A percentile compares a stretch with the other conserved stretches of the same genome.
Conservation (phyloP, 495 filamentous ascomycete genomes). For the Talaromyces ruber region DNA sequence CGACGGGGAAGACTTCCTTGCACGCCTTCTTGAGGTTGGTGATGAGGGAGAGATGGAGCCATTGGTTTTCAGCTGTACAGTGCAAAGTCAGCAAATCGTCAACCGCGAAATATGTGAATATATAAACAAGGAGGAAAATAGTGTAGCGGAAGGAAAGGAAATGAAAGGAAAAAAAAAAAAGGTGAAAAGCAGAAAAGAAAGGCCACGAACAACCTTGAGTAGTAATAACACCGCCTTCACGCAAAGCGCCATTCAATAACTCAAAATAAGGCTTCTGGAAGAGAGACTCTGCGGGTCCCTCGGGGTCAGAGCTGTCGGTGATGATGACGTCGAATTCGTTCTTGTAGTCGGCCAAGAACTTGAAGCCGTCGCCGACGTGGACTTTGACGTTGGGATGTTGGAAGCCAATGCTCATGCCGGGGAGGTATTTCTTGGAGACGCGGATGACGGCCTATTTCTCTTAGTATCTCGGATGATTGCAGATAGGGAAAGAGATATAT, state of each 20-base stretch:
- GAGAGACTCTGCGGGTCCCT: slow-evolving; percentile 88
- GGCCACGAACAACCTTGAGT: slow-evolving; percentile 99
- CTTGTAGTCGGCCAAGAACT: slow-evolving; percentile 87
- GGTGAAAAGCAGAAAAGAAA: slow-evolving; percentile 34
- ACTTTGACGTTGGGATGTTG: slow-evolving; percentile 85
- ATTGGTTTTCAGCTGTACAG: slow-evolving; percentile 87
- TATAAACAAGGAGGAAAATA: slow-evolving; percentile 4
- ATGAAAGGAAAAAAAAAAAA: slow-evolving; percentile 2
- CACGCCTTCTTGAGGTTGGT: slow-evolving; percentile 88
- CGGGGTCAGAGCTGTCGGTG: slow-evolving; percentile 95
- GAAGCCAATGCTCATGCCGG: slow-evolving; percentile 87
- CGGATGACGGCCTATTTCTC: slow-evolving; percentile 77
- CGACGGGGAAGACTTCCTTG: slow-evolving; percentile 93
- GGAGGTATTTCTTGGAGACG: slow-evolving; percentile 96
- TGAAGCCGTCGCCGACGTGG: slow-evolving; percentile 94
- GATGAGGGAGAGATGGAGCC: slow-evolving; percentile 92
- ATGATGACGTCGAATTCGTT: slow-evolving; percentile 99
- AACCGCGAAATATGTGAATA: slow-evolving; percentile 5
- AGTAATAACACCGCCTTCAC: slow-evolving; percentile 95
- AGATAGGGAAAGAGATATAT: slow-evolving; percentile 8
- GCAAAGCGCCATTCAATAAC: slow-evolving; percentile 77
- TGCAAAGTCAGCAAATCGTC: background rate
- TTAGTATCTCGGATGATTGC: background rate
- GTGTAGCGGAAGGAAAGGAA: slow-evolving; percentile 4
- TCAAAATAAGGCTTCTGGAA: slow-evolving; percentile 99